Percentiles rank a stretch among this genome's conserved stretches.
Conservation (phyloP, 2,329 filamentous ascomycete species). For the Pyrenophora graminea region DNA sequence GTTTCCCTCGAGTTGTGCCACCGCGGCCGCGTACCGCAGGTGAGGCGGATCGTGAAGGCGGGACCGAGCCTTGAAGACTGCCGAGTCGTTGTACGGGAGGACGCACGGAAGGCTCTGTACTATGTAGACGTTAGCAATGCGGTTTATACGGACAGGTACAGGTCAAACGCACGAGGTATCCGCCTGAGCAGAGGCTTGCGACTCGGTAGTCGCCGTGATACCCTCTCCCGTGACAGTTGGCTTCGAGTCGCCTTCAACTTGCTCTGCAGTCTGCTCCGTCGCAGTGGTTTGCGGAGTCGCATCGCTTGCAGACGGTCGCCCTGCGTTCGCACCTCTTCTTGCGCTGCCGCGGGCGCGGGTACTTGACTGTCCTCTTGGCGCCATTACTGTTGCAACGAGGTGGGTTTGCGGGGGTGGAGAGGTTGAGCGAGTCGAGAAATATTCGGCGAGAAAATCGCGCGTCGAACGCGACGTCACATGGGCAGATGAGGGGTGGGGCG, state of each 20-base stretch:
- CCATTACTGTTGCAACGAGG: slow-evolving; percentile 28
- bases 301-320: slow-evolving; percentile 11
- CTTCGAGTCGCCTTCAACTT: slow-evolving; percentile 26
- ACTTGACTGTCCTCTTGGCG: slow-evolving; percentile 34
- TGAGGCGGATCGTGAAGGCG: slow-evolving; percentile 38
- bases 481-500: slow-evolving; percentile 1
- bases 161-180: slow-evolving; percentile 17
- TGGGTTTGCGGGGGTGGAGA: slow-evolving; percentile 1
- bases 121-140: slow-evolving; percentile 2
- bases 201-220: slow-evolving; percentile 18
- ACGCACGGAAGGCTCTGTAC: slow-evolving; percentile 26
- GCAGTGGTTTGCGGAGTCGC: slow-evolving; percentile 21
- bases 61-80: slow-evolving; percentile 33
- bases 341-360: slow-evolving; percentile 28
- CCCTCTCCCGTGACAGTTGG: slow-evolving; percentile 16
- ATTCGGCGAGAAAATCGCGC: slow-evolving; percentile 23
- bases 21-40: slow-evolving; percentile 35
- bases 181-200: slow-evolving; percentile 14
- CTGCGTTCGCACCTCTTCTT: slow-evolving; percentile 24
- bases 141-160: not conserved
- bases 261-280: slow-evolving; percentile 10
- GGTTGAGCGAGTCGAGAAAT: slow-evolving; percentile 15
- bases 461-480: slow-evolving; percentile 16
- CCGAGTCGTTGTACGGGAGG: slow-evolving; percentile 34
- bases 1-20: slow-evolving; percentile 33